Base-by-base conservation (phyloP, 441 rosid species). In the Bruguiera hainesii region DNA sequence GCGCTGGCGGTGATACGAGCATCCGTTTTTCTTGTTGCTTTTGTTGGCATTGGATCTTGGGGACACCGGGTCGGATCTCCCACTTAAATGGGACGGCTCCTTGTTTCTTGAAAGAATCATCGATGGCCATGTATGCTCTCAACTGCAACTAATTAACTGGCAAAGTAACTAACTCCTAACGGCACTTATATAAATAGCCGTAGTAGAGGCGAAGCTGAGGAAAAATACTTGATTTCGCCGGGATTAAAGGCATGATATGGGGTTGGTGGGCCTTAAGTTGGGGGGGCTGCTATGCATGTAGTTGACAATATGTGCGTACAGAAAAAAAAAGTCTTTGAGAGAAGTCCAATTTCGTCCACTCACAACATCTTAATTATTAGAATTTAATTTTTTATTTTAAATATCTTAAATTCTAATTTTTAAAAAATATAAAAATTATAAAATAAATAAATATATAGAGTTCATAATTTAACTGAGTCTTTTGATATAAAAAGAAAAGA, bases 21-120 rank as follows among this genome's bases (percentile, higher is more conserved):
- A 13, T 18, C 18, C 39, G 80, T 65, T 74, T 68, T 0, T 63
- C 64, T 21, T 26, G 72, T 0, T 42, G 71, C 16, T 19, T 49
- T n/a, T 39, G 81, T 10, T 71, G 83, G 64, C 57, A 77, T 39
- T 80, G 88, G 83, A 74, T 75, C 73, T 87, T 90, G 73, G 98
- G 98, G 3, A 93, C 93, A 18, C 98, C 98, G 57, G 98, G 97
- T 64, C 98, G 93, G 82, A 89, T 76, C 87, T 93, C 98, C 98
- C 97, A 93, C 69, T 90, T 91, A 76, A 93, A 93, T 13, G 98
- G 98, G 53, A 90, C 63, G 0, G 90, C 72, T 61, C 97, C 98
- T 2, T 95, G 89, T 67, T 85, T 84, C 72, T 60, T 87, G 82
- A 84, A 90, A 15, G 94, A 89, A 23, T 93, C 96, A 5, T 90